A percentile compares a stretch with the other conserved stretches of the same genome.
phyloP scores from a whole-genome alignment of 306 rosid genomes.

The Cucumis cinereus region DNA sequence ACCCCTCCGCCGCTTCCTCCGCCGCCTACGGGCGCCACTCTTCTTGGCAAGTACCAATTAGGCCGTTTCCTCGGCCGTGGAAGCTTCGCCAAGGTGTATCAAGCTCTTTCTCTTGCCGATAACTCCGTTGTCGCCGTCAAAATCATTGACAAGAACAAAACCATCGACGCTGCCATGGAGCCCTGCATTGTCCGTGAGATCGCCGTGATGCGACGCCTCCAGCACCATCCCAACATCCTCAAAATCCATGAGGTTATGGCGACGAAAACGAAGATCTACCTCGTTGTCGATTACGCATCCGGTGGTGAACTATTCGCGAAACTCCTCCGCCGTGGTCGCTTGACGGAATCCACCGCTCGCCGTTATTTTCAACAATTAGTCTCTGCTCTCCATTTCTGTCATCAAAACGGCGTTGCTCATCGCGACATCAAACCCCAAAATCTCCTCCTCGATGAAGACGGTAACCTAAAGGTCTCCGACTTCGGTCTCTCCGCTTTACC shows the following conservation, averaged over 20 bases:
- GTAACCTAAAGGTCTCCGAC: slow-evolving; percentile 65
- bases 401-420: slow-evolving; percentile 64
- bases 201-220: slow-evolving; percentile 76
- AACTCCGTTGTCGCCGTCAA: slow-evolving; percentile 55
- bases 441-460: slow-evolving; percentile 52
- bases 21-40: slow-evolving; percentile 12
- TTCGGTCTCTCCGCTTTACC: slow-evolving; percentile 89
- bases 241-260: slow-evolving; percentile 79
- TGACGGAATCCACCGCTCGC: slow-evolving; percentile 38
- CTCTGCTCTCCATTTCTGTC: slow-evolving; percentile 66
- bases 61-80: slow-evolving; percentile 62
- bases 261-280: slow-evolving; percentile 67
- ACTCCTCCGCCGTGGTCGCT: slow-evolving; percentile 32
- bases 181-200: slow-evolving; percentile 66
- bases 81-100: slow-evolving; percentile 82
- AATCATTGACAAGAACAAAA: slow-evolving; percentile 57
- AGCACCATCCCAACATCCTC: slow-evolving; percentile 62
- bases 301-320: slow-evolving; percentile 75
- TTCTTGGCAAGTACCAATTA: slow-evolving; percentile 60
- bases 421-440: slow-evolving; percentile 92
- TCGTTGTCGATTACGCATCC: slow-evolving; percentile 64
- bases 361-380: slow-evolving; percentile 68
- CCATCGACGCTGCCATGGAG: slow-evolving; percentile 51
- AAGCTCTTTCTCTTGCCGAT: slow-evolving; percentile 45
- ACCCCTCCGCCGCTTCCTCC: slow-evolving; percentile 12